Percentiles rank a stretch among this genome's conserved stretches.
These are phyloP conservation scores for Candida sithepensis DNA, from an alignment of 805 yeast species.

Conservation along the genomic window DNA sequence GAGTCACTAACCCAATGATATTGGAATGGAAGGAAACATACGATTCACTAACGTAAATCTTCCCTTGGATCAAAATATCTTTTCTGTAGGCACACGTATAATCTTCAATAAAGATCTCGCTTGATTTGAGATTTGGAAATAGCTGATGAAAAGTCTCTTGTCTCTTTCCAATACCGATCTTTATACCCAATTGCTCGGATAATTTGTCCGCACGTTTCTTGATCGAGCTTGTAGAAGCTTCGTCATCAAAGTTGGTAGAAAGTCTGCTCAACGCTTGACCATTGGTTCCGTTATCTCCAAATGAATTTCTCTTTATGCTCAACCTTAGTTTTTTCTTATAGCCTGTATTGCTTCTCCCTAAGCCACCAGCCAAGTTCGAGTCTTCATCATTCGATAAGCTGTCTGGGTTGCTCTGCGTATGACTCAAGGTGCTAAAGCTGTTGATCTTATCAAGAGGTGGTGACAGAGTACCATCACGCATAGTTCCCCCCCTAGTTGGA, in stretches of 20 bases:
- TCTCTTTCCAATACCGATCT: slow-evolving; percentile 45
- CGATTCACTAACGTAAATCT: slow-evolving; percentile 52
- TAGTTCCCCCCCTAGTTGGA: not conserved
- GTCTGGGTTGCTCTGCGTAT: not conserved
- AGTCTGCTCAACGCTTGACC: slow-evolving; percentile 5
- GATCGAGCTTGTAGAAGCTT: not conserved
- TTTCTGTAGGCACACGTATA: slow-evolving; percentile 61
- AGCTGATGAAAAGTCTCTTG: slow-evolving; percentile 58
- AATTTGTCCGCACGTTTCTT: slow-evolving; percentile 12
- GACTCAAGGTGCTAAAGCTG: slow-evolving; percentile 5
- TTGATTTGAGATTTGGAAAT: slow-evolving; percentile 48
- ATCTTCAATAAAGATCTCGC: slow-evolving; percentile 57
- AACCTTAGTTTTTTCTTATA: slow-evolving; percentile 14
- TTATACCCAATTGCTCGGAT: slow-evolving; percentile 19
- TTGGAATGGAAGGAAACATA: slow-evolving; percentile 60
- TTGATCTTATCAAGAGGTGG: slow-evolving; percentile 5
- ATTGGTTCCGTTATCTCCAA: not conserved
- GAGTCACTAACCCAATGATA: slow-evolving; percentile 64
- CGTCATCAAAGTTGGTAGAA: slow-evolving; percentile 6
- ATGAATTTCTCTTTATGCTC: not conserved
- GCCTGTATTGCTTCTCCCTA: slow-evolving; percentile 2
- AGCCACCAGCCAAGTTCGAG: not conserved
- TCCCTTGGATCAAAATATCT: slow-evolving; percentile 67
- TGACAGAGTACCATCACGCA: not conserved
- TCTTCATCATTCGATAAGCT: slow-evolving; percentile 1